Percentiles rank a stretch among this genome's conserved stretches.
phyloP scores from a whole-genome alignment of 805 yeast species.

The Metschnikowia continentalis region DNA sequence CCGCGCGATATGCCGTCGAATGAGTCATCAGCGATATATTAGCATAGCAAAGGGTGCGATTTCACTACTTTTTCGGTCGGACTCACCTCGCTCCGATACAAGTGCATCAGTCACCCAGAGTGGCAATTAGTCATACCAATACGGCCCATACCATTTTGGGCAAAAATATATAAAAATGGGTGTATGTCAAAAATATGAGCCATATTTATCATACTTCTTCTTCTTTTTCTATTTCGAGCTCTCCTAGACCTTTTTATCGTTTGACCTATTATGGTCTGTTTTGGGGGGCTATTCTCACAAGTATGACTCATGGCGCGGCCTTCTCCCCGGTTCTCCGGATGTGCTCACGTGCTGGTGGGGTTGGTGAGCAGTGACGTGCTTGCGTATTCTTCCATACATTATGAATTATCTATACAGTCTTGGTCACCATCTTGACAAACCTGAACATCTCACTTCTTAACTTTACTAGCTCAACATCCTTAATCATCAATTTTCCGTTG shows the following conservation, averaged over 20 bases:
- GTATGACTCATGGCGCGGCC: not conserved
- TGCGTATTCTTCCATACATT: not conserved
- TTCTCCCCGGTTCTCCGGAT: not conserved
- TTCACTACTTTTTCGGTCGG: not conserved
- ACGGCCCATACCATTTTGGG: not conserved
- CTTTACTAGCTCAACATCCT: constrained; percentile 32
- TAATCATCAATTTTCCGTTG: constrained; percentile 39
- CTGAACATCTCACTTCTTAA: constrained; percentile 38
- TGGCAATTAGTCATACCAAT: not conserved
- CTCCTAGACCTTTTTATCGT: not conserved
- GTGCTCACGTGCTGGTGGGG: not conserved
- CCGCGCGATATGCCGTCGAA: constrained; percentile 12
- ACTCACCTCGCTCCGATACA: not conserved
- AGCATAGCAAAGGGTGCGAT: constrained; percentile 5
- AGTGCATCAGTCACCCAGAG: not conserved
- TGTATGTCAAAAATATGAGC: not conserved
- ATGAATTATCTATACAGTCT: constrained; percentile 16
- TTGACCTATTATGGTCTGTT: not conserved
- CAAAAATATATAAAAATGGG: too few species aligned
- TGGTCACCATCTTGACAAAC: constrained; percentile 40
- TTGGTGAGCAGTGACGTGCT: not conserved
- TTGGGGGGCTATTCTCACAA: too few species aligned
- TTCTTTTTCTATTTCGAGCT: not conserved
- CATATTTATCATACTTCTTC: too few species aligned
- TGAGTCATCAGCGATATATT: constrained; percentile 14